Evolutionary conservation across 768 basidiomycete species (phyloP), one percentile per base, ranked within the genome.

Genomic region (Russula foetens): DNA sequence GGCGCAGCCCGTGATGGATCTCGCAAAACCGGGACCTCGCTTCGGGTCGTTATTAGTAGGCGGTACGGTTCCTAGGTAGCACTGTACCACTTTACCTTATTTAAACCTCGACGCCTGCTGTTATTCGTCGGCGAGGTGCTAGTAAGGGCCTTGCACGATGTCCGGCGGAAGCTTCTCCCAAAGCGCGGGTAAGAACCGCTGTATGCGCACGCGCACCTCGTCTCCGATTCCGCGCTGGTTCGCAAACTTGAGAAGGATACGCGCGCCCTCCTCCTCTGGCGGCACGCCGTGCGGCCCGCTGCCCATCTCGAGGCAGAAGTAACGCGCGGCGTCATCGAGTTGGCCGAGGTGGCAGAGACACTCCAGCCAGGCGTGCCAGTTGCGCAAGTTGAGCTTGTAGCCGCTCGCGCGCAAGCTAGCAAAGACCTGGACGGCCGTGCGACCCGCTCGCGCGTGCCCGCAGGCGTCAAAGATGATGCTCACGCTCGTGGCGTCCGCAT

Each of bases 391-490:
- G 56, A 88, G 74, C 39, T 63, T 67, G 69, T 80, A 89, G 24
- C 75, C 77, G 48, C 75, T 75, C 53, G 71, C 75, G 29, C 71
- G 71, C 51, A 87, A 75, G 68, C 80, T 82, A 31, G 69, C 63
- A 73, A 82, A 81, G 38, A 90, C 80, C 46, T 78, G 75, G 53
- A 74, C 74, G 0, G 84, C 90, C 19, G 80, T 73, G 23, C 73
- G 73, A 64, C 76, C 70, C 12, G 82, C 77, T 4, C 77, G 74
- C 8, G 84, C 79, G 64, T 77, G 82, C 1, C 86, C 90, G 65
- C 92, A 96, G 1, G 88, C 85, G 68, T 95, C 93, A 31, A 96
- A 71, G 63, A 94, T 84, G 74, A 94, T 88, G 73, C 83, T 89
- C 53, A 98, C 80, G 61, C 83, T 87, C 57, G 78, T 71, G 55